Evolutionary conservation across 768 basidiomycete genomes (phyloP), one percentile per base, ranked within the genome.

Genomic region (Tricholoma bakamatsutake): DNA sequence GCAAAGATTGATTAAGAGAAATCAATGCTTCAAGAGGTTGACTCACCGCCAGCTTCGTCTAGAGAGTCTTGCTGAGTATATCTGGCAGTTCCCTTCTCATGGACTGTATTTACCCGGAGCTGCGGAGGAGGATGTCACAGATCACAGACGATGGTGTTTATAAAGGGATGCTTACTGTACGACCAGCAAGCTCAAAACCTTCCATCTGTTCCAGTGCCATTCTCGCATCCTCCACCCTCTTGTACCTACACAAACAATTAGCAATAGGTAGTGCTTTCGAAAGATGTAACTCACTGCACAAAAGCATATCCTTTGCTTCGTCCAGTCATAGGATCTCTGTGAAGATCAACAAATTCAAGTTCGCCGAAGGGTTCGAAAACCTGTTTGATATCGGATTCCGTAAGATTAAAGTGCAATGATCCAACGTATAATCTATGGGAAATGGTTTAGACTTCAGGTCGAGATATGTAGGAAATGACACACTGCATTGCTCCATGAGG

Each of bases 181-280:
- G 85, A 39, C 97, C 97, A 52, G 97, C 97, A 55, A 99, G 80
- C 64, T 97, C 93, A 66, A 99, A 99, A 28, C 93, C 93, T 76
- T 98, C 95, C 97, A 99, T 99, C 64, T 98, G 93, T 66, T 97
- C 93, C 43, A 99, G 72, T 24, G 97, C 97, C 87, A 95, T 95
- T 68, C 89, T 88, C 24, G 97, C 96, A 67, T 98, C 92, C 67
- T 93, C 90, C n/a, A 83, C 75, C 51, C 92, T 80, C 67, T 91
- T 92, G 70, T 93, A 95, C 69, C 91, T 94, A 55, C 28, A 28
- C 39, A 12, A 42, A 57, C 53, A 50, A 33, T 34, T 47, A 27
- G 18, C 46, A 42, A 15, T 57, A 9, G 30, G 9, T 21, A 50
- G 11, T 27, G 17, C 15, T 28, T 27, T 39, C 18, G 43, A 50